Evolutionary conservation across 106 monocot genomes (phyloP), one percentile per base, ranked within the genome.

Genomic region (Iris macrosiphon): DNA sequence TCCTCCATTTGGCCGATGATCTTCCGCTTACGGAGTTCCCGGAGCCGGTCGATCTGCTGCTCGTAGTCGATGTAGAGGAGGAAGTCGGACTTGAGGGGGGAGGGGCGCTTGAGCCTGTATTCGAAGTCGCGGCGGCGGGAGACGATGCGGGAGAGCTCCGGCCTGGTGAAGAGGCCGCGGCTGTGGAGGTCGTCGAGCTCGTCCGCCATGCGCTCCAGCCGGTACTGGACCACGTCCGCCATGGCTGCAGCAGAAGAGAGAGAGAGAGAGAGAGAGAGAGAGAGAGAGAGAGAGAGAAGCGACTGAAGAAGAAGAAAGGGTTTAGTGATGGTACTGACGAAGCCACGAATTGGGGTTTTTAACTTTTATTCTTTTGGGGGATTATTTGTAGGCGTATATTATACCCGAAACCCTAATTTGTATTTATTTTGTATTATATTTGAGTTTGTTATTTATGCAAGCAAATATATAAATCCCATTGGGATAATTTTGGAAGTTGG

Each of bases 161-260:
- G 37, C 40, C 72, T 72, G 59, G 62, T 61, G 72, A 96, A 80
- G 51, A 96, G 77, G 10, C 83, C 82, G 7, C 96, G 82, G 4
- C 44, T 63, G 53, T 83, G 79, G 40, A 90, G 77, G 71, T 96
- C 96, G 54, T 89, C 90, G 49, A 96, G 74, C 79, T 89, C 96
- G 53, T 82, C 76, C 55, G 77, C 45, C 96, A 96, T 90, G 25
- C 90, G 71, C 85, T 96, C 90, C 21, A 96, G 43, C 16, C 83
- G 73, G 77, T 48, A 77, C 72, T 90, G 85, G 27, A 90, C 90
- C 2, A 71, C 73, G 68, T 96, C 90, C 63, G 83, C 96, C 90
- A 96, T 96, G n/a, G 35, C 60, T 28, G 37, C 13, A 35, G 18
- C 17, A 27, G 30, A 31, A 39, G 5, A 4, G 56, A 12, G 12